Evolutionary conservation across 768 basidiomycete genomes (phyloP).

Genomic region (Lyophyllum atratum): DNA sequence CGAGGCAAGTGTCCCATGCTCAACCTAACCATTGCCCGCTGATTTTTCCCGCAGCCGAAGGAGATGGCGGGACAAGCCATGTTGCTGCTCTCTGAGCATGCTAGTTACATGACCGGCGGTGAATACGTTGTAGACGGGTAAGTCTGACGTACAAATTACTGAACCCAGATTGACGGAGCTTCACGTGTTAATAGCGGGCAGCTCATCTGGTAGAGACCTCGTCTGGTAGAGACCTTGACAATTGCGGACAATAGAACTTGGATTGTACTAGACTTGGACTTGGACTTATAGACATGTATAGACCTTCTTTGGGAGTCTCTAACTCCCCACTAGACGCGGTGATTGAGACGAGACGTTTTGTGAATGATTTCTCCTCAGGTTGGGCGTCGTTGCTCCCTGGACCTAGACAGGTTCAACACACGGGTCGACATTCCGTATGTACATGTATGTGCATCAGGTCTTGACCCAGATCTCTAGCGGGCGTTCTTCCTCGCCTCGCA

Average conservation of each 20-base stretch:
- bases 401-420: too few relatives aligned
- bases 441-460: too few relatives aligned
- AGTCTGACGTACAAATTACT: conserved; percentile 15
- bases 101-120: conserved; percentile 59
- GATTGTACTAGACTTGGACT: neutral
- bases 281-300: too few relatives aligned
- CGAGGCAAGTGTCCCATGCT: conserved; percentile 33
- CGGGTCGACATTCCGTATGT: too few relatives aligned
- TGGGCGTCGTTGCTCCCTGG: too few relatives aligned
- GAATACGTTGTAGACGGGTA: conserved; percentile 62
- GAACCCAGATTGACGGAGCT: too few relatives aligned
- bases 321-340: too few relatives aligned
- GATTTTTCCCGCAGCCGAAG: conserved; percentile 37
- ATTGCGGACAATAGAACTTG: neutral
- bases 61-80: conserved; percentile 61
- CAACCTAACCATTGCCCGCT: neutral
- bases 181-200: conserved; percentile 2
- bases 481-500: too few relatives aligned
- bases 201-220: conserved; percentile 11
- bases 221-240: neutral
- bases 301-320: too few relatives aligned
- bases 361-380: too few relatives aligned
- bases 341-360: too few relatives aligned
- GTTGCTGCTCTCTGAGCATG: conserved; percentile 51
- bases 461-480: too few relatives aligned